These are phyloP conservation scores for Neofusicoccum umdonicola DNA, from an alignment of 2,329 filamentous ascomycete species.

Conservation along the genomic window DNA sequence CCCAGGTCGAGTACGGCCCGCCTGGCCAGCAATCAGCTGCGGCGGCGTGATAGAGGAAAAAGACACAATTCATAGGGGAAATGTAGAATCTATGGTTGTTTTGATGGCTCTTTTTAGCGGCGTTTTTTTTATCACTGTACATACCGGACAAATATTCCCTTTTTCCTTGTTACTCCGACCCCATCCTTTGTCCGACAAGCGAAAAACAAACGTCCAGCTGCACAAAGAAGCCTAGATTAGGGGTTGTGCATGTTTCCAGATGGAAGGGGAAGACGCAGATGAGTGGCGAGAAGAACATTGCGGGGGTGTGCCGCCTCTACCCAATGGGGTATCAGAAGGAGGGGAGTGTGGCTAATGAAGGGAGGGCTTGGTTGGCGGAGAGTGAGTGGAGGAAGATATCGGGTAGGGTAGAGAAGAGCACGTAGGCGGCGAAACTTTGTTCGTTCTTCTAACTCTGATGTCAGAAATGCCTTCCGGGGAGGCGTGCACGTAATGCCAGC, in stretches of 20 bases:
- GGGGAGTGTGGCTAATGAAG: neutral
- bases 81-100: neutral
- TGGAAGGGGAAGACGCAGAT: neutral
- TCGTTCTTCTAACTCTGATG: neutral
- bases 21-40: slow-evolving; percentile 17
- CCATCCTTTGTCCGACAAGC: neutral
- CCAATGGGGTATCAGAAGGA: too few species aligned
- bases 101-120: slow-evolving; percentile 1
- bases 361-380: too few species aligned
- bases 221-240: neutral
- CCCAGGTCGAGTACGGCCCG: slow-evolving; percentile 43
- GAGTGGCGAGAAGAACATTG: neutral
- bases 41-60: slow-evolving; percentile 13
- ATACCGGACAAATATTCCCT: slow-evolving; percentile 17
- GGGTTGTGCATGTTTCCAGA: neutral
- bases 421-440: neutral
- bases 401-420: neutral
- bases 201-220: neutral
- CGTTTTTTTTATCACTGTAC: slow-evolving; percentile 11
- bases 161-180: neutral
- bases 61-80: neutral
- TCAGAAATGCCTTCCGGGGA: neutral
- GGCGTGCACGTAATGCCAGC: too few species aligned
- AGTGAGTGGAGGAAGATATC: too few species aligned
- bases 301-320: too few species aligned